Conservation (phyloP, 495 filamentous ascomycete species). For the Tuber magnatum region DNA sequence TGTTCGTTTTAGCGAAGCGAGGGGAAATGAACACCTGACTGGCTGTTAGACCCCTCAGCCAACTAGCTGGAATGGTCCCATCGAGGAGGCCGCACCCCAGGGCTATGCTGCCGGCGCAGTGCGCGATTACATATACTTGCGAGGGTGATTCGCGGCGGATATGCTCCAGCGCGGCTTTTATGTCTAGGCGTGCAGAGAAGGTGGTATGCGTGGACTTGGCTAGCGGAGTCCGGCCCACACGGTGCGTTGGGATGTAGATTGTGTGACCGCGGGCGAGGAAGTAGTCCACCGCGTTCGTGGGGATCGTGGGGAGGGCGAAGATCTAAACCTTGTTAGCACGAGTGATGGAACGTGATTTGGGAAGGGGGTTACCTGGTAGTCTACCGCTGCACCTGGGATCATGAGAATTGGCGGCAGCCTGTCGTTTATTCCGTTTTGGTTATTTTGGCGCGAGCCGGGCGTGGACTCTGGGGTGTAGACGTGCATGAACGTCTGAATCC, state of each 20-base stretch:
- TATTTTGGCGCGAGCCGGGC: not conserved
- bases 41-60: slow-evolving; percentile 57
- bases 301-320: slow-evolving; percentile 58
- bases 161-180: slow-evolving; percentile 52
- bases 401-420: slow-evolving; percentile 42
- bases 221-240: slow-evolving; percentile 52
- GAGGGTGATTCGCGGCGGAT: slow-evolving; percentile 47
- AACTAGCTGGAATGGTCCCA: slow-evolving; percentile 53
- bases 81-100: slow-evolving; percentile 56
- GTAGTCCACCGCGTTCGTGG: slow-evolving; percentile 59
- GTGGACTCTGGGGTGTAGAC: slow-evolving; percentile 49
- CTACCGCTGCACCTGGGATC: slow-evolving; percentile 57
- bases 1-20: slow-evolving; percentile 53
- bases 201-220: slow-evolving; percentile 53
- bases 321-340: slow-evolving; percentile 43
- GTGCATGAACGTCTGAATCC: slow-evolving; percentile 50
- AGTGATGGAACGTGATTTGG: not conserved
- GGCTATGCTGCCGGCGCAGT: slow-evolving; percentile 62
- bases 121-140: slow-evolving; percentile 55
- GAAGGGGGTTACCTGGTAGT: slow-evolving; percentile 44
- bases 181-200: slow-evolving; percentile 57
- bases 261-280: slow-evolving; percentile 56
- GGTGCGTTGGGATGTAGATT: slow-evolving; percentile 54
- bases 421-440: slow-evolving; percentile 3
- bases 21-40: slow-evolving; percentile 62